These are phyloP conservation scores for Mycena vitilis DNA, from an alignment of 768 basidiomycete species.

Conservation along the genomic window DNA sequence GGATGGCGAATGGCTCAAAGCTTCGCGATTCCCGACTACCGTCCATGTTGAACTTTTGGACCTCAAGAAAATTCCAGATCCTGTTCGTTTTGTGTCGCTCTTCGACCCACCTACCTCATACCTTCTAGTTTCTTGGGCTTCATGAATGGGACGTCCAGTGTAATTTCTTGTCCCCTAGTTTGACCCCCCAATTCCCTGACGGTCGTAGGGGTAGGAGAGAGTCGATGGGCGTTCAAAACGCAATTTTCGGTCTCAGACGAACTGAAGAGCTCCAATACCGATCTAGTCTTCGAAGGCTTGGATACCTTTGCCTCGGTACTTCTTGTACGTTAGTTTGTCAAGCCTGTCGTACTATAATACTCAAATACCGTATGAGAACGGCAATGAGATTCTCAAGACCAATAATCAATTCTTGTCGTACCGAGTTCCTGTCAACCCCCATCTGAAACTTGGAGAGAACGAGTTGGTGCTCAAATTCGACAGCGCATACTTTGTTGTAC, in stretches of 20 bases:
- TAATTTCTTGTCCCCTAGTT: slow-evolving; percentile 9
- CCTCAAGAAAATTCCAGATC: slow-evolving; percentile 81
- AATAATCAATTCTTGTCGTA: slow-evolving; percentile 88
- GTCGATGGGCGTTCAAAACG: slow-evolving; percentile 86
- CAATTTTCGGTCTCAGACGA: slow-evolving; percentile 66
- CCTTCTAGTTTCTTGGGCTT: slow-evolving; percentile 74
- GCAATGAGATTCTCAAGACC: slow-evolving; percentile 75
- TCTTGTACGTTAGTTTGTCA: slow-evolving; percentile 56
- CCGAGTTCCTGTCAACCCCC: slow-evolving; percentile 67
- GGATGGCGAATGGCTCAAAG: slow-evolving; percentile 74
- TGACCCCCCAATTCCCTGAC: neutral
- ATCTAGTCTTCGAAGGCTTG: slow-evolving; percentile 90
- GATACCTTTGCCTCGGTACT: slow-evolving; percentile 87
- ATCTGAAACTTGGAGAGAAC: slow-evolving; percentile 68
- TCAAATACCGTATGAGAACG: slow-evolving; percentile 65
- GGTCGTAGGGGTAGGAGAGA: slow-evolving; percentile 85
- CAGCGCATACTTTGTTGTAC: slow-evolving; percentile 80
- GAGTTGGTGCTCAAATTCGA: slow-evolving; percentile 77
- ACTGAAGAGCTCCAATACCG: slow-evolving; percentile 60
- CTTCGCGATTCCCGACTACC: slow-evolving; percentile 80
- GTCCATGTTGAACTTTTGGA: slow-evolving; percentile 89
- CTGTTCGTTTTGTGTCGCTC: slow-evolving; percentile 56
- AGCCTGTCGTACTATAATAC: neutral
- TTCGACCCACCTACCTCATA: slow-evolving; percentile 41
- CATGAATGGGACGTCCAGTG: slow-evolving; percentile 95